phyloP scores from a whole-genome alignment of 495 filamentous ascomycete species.

The Parachaetomium inaequale region DNA sequence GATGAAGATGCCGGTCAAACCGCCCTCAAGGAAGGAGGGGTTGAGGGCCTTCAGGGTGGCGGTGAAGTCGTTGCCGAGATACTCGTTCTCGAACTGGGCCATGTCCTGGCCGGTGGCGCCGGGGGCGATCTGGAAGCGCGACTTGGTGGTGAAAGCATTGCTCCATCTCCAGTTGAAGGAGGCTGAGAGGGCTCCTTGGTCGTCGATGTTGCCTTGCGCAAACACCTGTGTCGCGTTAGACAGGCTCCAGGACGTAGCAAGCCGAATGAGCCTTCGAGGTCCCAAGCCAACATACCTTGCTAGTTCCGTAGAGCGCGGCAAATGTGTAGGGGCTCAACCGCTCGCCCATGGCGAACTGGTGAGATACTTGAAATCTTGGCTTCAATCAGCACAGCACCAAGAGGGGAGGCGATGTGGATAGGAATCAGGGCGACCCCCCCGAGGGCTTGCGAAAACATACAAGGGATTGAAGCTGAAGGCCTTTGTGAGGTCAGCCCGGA shows the following conservation, averaged over 20 bases:
- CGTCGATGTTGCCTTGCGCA: constrained; percentile 92
- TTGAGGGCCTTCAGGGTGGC: constrained; percentile 88
- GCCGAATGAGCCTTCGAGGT: not conserved
- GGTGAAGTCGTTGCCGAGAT: constrained; percentile 86
- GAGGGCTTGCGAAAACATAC: constrained; percentile 23
- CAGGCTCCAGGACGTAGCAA: not conserved
- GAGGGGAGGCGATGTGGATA: not conserved
- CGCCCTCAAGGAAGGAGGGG: constrained; percentile 86
- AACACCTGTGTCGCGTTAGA: constrained; percentile 63
- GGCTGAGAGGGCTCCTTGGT: constrained; percentile 74
- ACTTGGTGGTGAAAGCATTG: constrained; percentile 71
- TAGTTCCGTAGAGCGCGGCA: constrained; percentile 85
- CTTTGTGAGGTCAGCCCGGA: constrained; percentile 94
- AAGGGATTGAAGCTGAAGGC: constrained; percentile 86
- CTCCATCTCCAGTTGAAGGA: constrained; percentile 89
- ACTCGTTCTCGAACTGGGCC: constrained; percentile 89
- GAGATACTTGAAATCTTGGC: constrained; percentile 80
- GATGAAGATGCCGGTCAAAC: constrained; percentile 90
- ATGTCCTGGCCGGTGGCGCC: constrained; percentile 62
- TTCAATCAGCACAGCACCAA: constrained; percentile 2
- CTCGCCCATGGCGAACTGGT: constrained; percentile 92
- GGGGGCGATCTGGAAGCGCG: constrained; percentile 73
- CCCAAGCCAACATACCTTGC: constrained; percentile 57
- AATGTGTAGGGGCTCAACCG: constrained; percentile 90
- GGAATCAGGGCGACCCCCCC: not conserved